phyloP scores from a whole-genome alignment of 345 rosid species.

The Citrus medica region DNA sequence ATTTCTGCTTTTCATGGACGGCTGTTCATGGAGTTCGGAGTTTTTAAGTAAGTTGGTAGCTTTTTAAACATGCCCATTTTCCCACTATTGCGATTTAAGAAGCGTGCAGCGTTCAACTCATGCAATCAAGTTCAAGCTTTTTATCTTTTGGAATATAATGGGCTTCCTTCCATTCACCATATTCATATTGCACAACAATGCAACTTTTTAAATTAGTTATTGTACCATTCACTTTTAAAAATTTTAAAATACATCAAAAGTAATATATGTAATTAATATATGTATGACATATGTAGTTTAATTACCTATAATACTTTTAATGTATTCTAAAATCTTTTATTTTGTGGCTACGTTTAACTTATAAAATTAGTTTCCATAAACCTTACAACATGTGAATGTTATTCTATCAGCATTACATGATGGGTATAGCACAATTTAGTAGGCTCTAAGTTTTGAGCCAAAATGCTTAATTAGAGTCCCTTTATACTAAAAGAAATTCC shows the following conservation, averaged over 20 bases:
- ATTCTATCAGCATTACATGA: too few relatives aligned
- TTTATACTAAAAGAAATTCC: too few relatives aligned
- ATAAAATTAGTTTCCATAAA: too few relatives aligned
- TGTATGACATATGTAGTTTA: too few relatives aligned
- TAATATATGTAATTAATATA: too few relatives aligned
- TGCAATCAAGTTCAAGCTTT: background rate
- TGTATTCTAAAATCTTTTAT: too few relatives aligned
- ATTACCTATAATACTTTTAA: rapidly evolving
- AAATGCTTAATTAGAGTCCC: too few relatives aligned
- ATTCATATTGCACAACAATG: background rate
- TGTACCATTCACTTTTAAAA: too few relatives aligned
- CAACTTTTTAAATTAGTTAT: background rate
- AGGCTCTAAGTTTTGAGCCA: too few relatives aligned
- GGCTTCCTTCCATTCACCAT: background rate
- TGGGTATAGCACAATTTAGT: too few relatives aligned
- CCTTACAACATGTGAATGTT: too few relatives aligned
- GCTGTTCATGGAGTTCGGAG: background rate
- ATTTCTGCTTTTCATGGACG: background rate
- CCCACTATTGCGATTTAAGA: constrained; percentile 1
- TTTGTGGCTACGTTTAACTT: too few relatives aligned
- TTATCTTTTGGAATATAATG: background rate
- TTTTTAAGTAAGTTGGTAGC: background rate
- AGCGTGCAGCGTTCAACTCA: background rate
- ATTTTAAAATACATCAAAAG: rapidly evolving
- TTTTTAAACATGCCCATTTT: background rate